Base-by-base conservation (phyloP, 306 rosid species). In the Cotoneaster glaucophyllus region DNA sequence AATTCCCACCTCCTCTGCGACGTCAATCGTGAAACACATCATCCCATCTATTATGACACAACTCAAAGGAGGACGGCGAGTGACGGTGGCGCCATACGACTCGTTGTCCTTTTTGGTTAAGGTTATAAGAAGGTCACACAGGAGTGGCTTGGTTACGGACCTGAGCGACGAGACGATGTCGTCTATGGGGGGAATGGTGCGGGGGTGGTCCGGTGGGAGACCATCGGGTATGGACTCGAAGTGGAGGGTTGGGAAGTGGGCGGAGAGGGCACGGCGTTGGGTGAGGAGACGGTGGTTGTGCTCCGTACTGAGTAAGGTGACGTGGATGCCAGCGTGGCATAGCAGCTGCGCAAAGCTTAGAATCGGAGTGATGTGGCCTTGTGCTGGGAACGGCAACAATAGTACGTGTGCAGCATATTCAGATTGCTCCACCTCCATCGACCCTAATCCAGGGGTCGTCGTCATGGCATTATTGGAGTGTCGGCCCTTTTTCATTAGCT, bases 291-390 rank as follows among this genome's bases (percentile, higher is more conserved):
- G 25, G 41, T 79, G 82, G 18, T 44, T 66, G n/a, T 67, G 68
- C n/a, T 24, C 57, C 13, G 69, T 65, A 69, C 43, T 66, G 22
- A 79, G 37, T 12, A 79, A 79, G 53, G 78, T 79, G 17, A 79
- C 62, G 12, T 73, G 67, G 48, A 73, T 21, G 18, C 82, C 74
- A 0, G 74, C 61, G 14, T 73, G 70, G 69, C 45, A 64, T 5
- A 79, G 78, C 3, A 66, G 53, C 44, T 73, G 61, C 3, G 82
- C 82, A 28, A 79, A 24, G 41, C 63, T 52, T 2, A 79, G 74
- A 53, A 79, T 34, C 43, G 82, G 69, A 17, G 57, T 73, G 56
- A 73, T 19, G 57, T 78, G 82, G 34, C 82, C 77, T 70, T 78
- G 82, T 21, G 37, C 7, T 22, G 72, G 72, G 8, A 73, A 73